These are phyloP conservation scores for Urochloa ruziziensis DNA, from an alignment of 176 grass and related monocot species.

Conservation along the genomic window DNA sequence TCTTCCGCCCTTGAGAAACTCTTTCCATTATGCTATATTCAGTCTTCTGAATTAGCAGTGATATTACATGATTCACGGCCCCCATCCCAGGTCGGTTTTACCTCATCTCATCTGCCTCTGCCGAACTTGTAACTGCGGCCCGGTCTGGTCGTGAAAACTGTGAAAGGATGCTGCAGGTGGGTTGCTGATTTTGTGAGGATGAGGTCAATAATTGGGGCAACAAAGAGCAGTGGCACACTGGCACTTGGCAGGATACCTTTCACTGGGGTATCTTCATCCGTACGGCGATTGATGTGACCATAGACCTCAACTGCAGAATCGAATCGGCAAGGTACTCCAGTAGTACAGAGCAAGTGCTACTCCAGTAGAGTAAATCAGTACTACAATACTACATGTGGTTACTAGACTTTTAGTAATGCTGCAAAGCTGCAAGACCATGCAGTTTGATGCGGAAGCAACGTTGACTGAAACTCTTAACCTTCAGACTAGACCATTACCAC, in stretches of 20 bases:
- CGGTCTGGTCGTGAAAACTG: neutral
- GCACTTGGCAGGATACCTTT: neutral
- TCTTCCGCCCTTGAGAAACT: neutral
- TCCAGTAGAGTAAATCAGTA: neutral
- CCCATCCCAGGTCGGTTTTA: neutral
- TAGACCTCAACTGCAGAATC: neutral
- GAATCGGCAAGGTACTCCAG: neutral
- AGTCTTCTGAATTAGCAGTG: neutral
- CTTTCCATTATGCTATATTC: neutral
- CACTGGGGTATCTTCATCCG: neutral
- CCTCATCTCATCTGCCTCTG: neutral
- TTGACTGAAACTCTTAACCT: neutral
- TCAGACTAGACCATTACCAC: neutral
- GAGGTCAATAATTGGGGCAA: conserved; percentile 3
- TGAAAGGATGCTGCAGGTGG: neutral
- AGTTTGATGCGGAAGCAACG: neutral
- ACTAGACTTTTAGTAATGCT: neutral
- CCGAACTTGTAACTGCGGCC: neutral
- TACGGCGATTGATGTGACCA: neutral
- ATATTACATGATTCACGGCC: neutral
- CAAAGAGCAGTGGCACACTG: neutral
- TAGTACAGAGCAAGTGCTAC: neutral
- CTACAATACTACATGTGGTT: neutral
- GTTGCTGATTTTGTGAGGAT: neutral
- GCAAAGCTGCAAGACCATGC: neutral